phyloP scores from a whole-genome alignment of 176 grass and related monocot species.

The Secale cereale region DNA sequence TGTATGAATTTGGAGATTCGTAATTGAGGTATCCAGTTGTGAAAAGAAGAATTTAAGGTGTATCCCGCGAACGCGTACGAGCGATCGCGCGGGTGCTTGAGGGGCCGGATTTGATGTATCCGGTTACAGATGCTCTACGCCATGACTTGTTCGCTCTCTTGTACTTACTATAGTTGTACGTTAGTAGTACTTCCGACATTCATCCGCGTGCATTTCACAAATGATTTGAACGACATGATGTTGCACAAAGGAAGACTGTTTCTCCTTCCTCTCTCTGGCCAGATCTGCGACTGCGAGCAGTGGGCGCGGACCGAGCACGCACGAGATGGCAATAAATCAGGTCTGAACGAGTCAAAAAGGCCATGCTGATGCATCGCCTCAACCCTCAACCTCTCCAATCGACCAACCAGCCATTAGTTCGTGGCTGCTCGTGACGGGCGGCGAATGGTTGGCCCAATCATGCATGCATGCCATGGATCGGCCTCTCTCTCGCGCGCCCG shows the following conservation, averaged over 20 bases:
- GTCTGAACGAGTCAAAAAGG: constrained; percentile 14
- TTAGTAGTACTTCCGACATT: too few species aligned
- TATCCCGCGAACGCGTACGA: too few species aligned
- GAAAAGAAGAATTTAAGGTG: too few species aligned
- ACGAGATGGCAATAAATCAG: not conserved
- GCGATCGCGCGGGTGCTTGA: too few species aligned
- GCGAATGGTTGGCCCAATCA: constrained; percentile 8
- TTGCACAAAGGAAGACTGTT: not conserved
- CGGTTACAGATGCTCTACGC: too few species aligned
- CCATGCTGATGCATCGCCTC: not conserved
- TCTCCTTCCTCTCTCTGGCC: not conserved
- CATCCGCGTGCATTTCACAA: too few species aligned
- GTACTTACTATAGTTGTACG: too few species aligned
- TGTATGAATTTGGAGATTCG: too few species aligned
- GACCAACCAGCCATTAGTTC: not conserved
- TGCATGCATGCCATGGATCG: not conserved
- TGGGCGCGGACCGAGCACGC: not conserved
- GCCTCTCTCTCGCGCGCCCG: not conserved
- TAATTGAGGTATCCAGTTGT: too few species aligned
- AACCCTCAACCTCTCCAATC: not conserved
- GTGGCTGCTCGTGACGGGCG: not conserved
- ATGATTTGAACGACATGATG: not conserved
- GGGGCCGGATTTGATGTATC: too few species aligned
- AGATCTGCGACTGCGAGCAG: not conserved
- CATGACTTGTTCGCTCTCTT: too few species aligned